Conservation (phyloP, 2,329 filamentous ascomycete species). For the Penicillium glabrum region DNA sequence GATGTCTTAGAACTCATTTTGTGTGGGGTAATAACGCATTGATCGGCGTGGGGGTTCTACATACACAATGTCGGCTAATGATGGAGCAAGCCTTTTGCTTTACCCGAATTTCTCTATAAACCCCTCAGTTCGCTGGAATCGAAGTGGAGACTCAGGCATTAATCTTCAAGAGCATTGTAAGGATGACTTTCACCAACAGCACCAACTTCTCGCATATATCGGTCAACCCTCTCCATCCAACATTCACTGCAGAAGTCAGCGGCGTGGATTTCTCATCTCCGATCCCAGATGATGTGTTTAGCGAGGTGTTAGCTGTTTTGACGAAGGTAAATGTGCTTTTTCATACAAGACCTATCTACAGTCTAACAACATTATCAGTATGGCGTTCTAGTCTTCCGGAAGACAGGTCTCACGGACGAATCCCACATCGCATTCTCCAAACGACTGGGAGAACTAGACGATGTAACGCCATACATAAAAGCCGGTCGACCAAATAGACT, state of each 20-base stretch:
- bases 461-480: conserved; percentile 33
- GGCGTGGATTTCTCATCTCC: conserved; percentile 38
- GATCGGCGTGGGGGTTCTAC: no score
- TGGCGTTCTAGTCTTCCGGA: conserved; percentile 54
- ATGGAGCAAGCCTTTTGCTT: no score
- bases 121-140: no score
- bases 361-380: conserved; percentile 28
- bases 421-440: conserved; percentile 53
- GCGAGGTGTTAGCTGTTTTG: conserved; percentile 25
- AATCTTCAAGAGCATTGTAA: no score
- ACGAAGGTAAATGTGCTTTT: conserved; percentile 26
- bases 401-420: conserved; percentile 53
- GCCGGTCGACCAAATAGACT: conserved; percentile 42
- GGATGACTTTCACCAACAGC: no score
- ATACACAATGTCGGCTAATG: no score
- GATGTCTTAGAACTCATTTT: no score
- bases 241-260: conserved; percentile 37
- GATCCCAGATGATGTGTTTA: conserved; percentile 32
- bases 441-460: conserved; percentile 58
- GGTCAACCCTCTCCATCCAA: conserved; percentile 31
- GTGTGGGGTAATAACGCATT: no score
- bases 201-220: no score
- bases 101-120: no score
- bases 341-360: no score
- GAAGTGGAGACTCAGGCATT: no score